Conservation (phyloP, 1,284 basidiomycete genomes). For the Rhodotorula sp. region DNA sequence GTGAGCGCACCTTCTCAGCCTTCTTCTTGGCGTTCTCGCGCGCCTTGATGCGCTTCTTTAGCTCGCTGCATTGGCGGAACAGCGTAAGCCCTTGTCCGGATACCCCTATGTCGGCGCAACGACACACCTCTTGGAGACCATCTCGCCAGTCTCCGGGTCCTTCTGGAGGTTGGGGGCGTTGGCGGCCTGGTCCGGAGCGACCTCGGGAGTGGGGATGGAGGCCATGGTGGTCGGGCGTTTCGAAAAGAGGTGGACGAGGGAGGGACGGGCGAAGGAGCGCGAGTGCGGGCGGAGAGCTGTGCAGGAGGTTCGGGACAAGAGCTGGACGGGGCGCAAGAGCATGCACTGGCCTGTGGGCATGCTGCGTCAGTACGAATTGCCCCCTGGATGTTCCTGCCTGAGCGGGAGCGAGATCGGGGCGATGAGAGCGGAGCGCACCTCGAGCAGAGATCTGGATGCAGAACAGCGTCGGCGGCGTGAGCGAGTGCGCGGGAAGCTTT, state of each 20-base stretch:
- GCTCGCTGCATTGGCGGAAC: conserved; percentile 63
- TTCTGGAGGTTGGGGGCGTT: conserved; percentile 38
- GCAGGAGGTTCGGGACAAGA: background rate
- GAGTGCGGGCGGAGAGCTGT: background rate
- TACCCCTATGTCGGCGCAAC: conserved; percentile 17
- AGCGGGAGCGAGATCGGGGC: background rate
- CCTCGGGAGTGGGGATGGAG: conserved; percentile 18
- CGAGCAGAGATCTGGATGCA: background rate
- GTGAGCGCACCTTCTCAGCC: conserved; percentile 63
- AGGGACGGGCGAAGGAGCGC: background rate
- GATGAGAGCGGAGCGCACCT: background rate
- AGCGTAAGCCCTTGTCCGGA: background rate
- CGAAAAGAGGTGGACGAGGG: background rate
- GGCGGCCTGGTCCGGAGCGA: conserved; percentile 10
- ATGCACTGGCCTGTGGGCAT: conserved; percentile 25
- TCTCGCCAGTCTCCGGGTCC: conserved; percentile 87
- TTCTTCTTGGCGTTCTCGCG: conserved; percentile 81
- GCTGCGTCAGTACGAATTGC: background rate
- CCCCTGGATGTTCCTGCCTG: background rate
- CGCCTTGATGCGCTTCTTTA: conserved; percentile 86
- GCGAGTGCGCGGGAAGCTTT: background rate
- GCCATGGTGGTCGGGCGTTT: conserved; percentile 13
- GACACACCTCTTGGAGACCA: conserved; percentile 89
- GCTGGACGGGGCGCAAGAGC: conserved; percentile 36
- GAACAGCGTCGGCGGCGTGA: background rate